Evolutionary conservation across 148 eudicot species (phyloP), one percentile per base, ranked within the genome.

Genomic region (Rheum nobile): DNA sequence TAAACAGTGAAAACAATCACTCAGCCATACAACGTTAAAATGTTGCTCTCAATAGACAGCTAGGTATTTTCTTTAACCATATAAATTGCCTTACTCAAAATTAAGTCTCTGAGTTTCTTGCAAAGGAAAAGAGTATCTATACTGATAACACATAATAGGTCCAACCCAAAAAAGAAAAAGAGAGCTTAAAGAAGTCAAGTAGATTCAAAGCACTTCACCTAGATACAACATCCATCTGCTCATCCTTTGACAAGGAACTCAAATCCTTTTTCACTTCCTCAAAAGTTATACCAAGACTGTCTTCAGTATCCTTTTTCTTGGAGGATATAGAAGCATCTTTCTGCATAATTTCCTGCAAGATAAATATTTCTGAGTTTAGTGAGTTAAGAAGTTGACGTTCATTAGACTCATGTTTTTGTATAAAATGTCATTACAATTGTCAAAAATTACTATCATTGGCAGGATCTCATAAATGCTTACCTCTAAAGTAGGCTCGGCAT

Each of bases 181-280:
- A 29, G 34, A 59, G 17, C 6, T 6, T 34, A 65, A 11, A 31
- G 39, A 69, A 72, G 4, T 46, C 9, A 17, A 55, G 44, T 41
- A 34, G 71, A 76, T 77, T 11, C 31, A 32, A 29, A 11, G 71
- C 37, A 39, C 34, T 75, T 76, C 63, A 90, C 99, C 92, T 92
- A 68, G 84, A 84, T 34, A 95, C 88, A 77, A 85, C 84, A 81
- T 87, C 99, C 99, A 95, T 95, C 75, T 87, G 94, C 80, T 95
- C 99, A 72, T 95, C 92, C 84, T 79, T 87, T 12, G 97, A 82
- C 75, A 95, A 77, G 77, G 91, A 86, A 78, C 72, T 85, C 82
- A 92, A 77, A 85, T 95, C 96, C 82, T 92, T 91, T 82, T 81
- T 79, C 31, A 95, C 92, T 77, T 83, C 85, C 79, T 88, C 94